A percentile compares a stretch with the other conserved stretches of the same genome.
Conservation (phyloP, 441 rosid species). For the Erodium texanum region DNA sequence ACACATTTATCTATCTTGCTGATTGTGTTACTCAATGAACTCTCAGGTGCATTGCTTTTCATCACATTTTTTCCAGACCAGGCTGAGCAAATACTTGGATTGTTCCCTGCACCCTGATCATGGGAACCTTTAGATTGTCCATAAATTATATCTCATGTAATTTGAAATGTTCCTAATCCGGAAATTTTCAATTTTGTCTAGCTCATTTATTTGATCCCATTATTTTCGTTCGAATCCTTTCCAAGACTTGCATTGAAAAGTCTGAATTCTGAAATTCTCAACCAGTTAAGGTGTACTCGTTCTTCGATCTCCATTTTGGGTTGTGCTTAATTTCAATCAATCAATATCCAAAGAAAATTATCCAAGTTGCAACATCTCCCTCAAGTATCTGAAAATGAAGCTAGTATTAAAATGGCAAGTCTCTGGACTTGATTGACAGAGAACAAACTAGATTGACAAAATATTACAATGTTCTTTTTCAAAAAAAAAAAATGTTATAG, state of each 20-base stretch:
- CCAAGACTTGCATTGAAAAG: too few species aligned
- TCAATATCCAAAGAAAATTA: too few species aligned
- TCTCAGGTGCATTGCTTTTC: constrained; percentile 76
- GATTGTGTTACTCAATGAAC: background rate
- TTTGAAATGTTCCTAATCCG: background rate
- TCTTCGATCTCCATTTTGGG: background rate
- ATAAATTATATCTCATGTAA: too few species aligned
- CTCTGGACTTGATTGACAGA: too few species aligned
- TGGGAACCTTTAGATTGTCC: constrained; percentile 20
- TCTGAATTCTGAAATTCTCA: too few species aligned
- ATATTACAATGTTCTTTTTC: constrained; percentile 3
- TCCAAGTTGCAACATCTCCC: too few species aligned
- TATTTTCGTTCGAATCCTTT: too few species aligned
- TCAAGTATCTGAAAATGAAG: background rate
- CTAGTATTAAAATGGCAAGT: background rate
- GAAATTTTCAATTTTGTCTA: background rate
- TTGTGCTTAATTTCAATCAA: background rate
- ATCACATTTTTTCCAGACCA: constrained; percentile 80
- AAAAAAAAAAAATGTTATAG: background rate
- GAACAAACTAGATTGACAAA: background rate
- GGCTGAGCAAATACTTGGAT: constrained; percentile 63
- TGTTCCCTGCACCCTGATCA: constrained; percentile 25
- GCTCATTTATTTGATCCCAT: background rate
- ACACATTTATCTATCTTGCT: background rate
- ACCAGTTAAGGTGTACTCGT: too few species aligned